Evolutionary conservation across 2,329 filamentous ascomycete genomes (phyloP).

Genomic region (Leptographium radiaticola): DNA sequence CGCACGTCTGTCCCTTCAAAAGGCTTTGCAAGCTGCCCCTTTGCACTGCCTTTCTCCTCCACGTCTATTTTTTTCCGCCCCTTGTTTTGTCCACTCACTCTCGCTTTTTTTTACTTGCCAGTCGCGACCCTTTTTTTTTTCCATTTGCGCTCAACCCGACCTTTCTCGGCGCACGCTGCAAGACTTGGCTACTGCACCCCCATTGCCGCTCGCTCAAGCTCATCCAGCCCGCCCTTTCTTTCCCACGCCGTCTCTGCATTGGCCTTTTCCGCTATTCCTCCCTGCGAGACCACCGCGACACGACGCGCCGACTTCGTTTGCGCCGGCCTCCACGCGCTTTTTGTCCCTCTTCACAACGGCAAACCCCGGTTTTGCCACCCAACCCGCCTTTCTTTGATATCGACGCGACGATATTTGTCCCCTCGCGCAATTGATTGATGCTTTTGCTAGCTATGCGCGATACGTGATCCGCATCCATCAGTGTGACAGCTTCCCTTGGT

Average conservation of each 20-base stretch:
- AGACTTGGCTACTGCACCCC: background rate
- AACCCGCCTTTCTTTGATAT: background rate
- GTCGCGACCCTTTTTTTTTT: background rate
- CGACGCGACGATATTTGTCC: background rate
- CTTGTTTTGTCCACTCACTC: constrained; percentile 1
- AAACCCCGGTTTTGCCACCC: background rate
- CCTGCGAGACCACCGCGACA: constrained; percentile 2
- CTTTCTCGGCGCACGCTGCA: background rate
- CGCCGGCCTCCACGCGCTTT: background rate
- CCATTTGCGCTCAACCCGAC: background rate
- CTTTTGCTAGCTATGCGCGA: constrained; percentile 1
- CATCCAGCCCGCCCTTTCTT: background rate
- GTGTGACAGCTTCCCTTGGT: background rate
- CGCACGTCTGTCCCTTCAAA: constrained; percentile 28
- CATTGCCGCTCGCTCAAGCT: background rate
- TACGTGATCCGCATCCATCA: constrained; percentile 1
- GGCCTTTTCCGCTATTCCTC: background rate
- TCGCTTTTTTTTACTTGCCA: background rate
- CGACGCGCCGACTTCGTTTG: constrained; percentile 3
- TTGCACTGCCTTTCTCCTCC: constrained; percentile 7
- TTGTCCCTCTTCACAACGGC: background rate
- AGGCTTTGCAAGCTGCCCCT: constrained; percentile 15
- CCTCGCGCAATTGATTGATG: background rate
- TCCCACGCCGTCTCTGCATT: background rate
- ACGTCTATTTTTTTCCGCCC: background rate